phyloP scores from a whole-genome alignment of 371 early-diverging fungal species.

The Rhizopus sp. region DNA sequence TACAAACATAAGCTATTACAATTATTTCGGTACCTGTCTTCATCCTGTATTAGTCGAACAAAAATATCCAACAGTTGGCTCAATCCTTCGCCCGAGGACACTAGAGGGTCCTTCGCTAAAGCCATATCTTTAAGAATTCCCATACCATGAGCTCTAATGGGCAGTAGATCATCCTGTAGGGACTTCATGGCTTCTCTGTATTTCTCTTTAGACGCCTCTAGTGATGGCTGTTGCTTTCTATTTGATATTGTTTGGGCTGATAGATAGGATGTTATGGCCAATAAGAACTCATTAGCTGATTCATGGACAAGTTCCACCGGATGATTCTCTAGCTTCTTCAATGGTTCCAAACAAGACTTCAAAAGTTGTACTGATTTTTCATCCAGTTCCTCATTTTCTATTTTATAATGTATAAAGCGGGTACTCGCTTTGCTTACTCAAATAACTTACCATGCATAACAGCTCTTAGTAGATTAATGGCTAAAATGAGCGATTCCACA shows the following conservation, averaged over 20 bases:
- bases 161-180: conserved; percentile 75
- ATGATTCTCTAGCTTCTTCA: conserved; percentile 58
- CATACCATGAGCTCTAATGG: conserved; percentile 88
- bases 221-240: conserved; percentile 11
- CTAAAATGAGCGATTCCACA: conserved; percentile 40
- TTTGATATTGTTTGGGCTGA: conserved; percentile 36
- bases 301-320: conserved; percentile 53
- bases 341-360: conserved; percentile 50
- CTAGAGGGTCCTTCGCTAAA: conserved; percentile 58
- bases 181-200: conserved; percentile 80
- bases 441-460: conserved; percentile 45
- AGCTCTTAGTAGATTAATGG: conserved; percentile 47
- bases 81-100: conserved; percentile 53
- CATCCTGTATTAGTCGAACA: conserved; percentile 72
- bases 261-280: conserved; percentile 50
- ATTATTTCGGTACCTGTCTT: conserved; percentile 62
- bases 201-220: conserved; percentile 50
- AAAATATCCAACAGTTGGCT: conserved; percentile 72
- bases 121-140: conserved; percentile 79
- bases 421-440: background rate
- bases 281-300: conserved; percentile 59
- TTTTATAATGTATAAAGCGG: background rate
- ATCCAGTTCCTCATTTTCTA: conserved; percentile 57
- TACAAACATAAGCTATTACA: background rate
- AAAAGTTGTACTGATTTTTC: conserved; percentile 51